Conservation (phyloP, 1,284 basidiomycete genomes). For the Malassezia furfur region DNA sequence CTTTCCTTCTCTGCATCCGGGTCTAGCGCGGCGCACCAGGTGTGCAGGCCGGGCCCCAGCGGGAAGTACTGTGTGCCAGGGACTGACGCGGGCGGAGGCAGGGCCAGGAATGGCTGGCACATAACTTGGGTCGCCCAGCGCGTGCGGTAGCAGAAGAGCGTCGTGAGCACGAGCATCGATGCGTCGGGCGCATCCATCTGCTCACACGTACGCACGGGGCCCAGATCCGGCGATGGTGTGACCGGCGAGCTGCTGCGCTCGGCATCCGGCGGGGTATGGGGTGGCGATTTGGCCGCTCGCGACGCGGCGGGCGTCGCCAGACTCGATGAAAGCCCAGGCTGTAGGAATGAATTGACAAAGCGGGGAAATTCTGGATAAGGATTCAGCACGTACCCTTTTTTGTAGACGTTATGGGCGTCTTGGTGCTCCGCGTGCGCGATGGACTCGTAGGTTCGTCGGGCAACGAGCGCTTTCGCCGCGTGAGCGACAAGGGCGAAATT, state of each 20-base stretch:
- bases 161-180: background rate
- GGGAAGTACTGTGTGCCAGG: constrained; percentile 2
- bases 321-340: background rate
- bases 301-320: background rate
- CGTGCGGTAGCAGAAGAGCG: constrained; percentile 5
- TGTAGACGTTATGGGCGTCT: background rate
- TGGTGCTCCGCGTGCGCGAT: background rate
- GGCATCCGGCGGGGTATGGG: background rate
- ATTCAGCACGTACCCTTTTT: background rate
- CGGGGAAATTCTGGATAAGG: constrained; percentile 7
- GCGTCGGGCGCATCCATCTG: background rate
- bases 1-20: background rate
- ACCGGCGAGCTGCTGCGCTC: background rate
- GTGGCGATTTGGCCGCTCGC: background rate
- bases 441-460: background rate
- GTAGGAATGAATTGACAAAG: constrained; percentile 14
- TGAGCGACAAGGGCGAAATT: constrained; percentile 2
- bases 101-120: background rate
- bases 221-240: constrained; percentile 8
- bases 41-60: background rate
- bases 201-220: background rate
- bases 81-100: background rate
- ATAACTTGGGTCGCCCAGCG: constrained; percentile 16
- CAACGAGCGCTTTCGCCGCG: constrained; percentile 1
- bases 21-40: background rate